These are phyloP conservation scores for Ochetophila trinervis DNA, from an alignment of 306 rosid genomes.

Conservation along the genomic window DNA sequence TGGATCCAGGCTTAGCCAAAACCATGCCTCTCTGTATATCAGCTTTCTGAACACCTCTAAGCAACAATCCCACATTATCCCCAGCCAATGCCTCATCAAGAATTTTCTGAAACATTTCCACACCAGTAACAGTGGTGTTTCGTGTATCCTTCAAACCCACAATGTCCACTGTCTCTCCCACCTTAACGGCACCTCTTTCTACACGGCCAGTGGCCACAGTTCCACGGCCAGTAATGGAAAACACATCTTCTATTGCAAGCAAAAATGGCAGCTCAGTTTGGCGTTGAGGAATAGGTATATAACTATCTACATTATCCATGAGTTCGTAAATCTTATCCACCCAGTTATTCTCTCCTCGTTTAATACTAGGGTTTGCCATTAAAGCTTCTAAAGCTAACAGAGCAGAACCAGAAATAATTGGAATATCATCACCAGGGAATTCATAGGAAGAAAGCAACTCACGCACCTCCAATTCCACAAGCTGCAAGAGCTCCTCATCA, in stretches of 20 bases:
- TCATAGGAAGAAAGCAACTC: constrained; percentile 72
- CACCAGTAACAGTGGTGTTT: constrained; percentile 75
- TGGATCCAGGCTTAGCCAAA: constrained; percentile 74
- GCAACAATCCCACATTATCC: constrained; percentile 80
- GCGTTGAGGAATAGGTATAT: constrained; percentile 74
- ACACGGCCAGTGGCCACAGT: constrained; percentile 87
- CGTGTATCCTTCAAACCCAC: constrained; percentile 79
- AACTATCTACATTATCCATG: constrained; percentile 72
- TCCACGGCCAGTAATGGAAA: constrained; percentile 82
- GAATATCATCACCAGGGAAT: constrained; percentile 86
- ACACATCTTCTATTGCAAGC: constrained; percentile 77
- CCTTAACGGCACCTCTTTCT: constrained; percentile 67
- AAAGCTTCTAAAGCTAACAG: constrained; percentile 70
- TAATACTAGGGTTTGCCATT: constrained; percentile 59
- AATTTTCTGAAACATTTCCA: constrained; percentile 87
- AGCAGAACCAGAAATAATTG: constrained; percentile 75
- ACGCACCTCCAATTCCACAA: constrained; percentile 79
- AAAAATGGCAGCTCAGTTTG: constrained; percentile 75
- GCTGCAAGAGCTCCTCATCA: constrained; percentile 77
- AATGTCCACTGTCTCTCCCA: constrained; percentile 62
- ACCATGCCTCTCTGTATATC: constrained; percentile 96
- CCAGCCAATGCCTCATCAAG: constrained; percentile 86
- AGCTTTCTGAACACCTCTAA: constrained; percentile 76
- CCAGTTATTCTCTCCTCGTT: constrained; percentile 70
- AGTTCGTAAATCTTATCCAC: constrained; percentile 80